Conservation (phyloP, 2,329 filamentous ascomycete species). For the Aspergillus versicolor region DNA sequence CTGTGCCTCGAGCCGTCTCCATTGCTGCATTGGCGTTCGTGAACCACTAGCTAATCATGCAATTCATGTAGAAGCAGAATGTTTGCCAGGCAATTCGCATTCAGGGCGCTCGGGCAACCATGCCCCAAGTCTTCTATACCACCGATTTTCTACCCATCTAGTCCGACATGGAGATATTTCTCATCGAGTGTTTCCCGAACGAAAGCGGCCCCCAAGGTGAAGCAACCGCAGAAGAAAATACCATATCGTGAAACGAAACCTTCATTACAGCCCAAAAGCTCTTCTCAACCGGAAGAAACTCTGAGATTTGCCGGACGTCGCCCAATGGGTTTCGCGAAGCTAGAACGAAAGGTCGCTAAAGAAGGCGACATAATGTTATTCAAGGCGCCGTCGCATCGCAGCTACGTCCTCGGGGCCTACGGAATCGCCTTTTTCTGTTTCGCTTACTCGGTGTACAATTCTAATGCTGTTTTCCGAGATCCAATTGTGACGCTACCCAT, state of each 20-base stretch:
- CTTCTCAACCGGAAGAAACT: constrained; percentile 16
- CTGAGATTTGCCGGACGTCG: constrained; percentile 26
- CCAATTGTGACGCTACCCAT: constrained; percentile 52
- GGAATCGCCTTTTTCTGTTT: constrained; percentile 56
- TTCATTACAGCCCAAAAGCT: constrained; percentile 12
- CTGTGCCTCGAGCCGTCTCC: background rate
- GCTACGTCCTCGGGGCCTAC: constrained; percentile 63
- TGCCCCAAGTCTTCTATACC: constrained; percentile 22
- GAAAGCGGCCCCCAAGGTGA: constrained; percentile 21
- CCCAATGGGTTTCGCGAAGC: constrained; percentile 51
- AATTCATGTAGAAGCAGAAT: constrained; percentile 19
- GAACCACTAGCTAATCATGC: constrained; percentile 1
- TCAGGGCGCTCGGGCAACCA: constrained; percentile 28
- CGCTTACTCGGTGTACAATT: constrained; percentile 52
- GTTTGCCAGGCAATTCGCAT: constrained; percentile 30
- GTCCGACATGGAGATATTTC: constrained; percentile 30
- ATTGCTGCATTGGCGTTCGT: background rate
- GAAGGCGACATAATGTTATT: constrained; percentile 62
- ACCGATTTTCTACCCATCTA: constrained; percentile 13
- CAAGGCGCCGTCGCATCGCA: constrained; percentile 62
- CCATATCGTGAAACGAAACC: constrained; percentile 12
- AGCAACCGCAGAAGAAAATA: constrained; percentile 4
- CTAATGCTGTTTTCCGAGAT: constrained; percentile 50
- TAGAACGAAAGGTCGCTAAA: constrained; percentile 51
- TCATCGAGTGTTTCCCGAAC: constrained; percentile 27